Evolutionary conservation across 805 yeast genomes (phyloP), one percentile per base, ranked within the genome.

Genomic region (Tetrapisispora arboricola): DNA sequence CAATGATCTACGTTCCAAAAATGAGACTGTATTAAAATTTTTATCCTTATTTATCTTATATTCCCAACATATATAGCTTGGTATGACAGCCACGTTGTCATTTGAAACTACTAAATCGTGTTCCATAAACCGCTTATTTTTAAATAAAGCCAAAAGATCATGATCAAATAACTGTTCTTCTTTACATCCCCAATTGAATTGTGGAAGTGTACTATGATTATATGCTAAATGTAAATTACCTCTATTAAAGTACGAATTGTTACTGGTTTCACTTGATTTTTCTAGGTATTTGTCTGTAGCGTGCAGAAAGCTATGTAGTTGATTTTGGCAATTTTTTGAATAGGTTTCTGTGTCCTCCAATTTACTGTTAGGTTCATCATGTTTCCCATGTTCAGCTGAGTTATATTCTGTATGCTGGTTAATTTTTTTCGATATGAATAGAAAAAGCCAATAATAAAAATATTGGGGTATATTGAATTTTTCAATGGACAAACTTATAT

Each of bases 401-500:
- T n/a, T n/a, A n/a, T n/a, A n/a, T n/a, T n/a, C n/a, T n/a, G n/a
- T n/a, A n/a, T n/a, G n/a, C n/a, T n/a, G n/a, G 6, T 2, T 34
- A 16, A 16, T 34, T 16, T 34, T 34, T 34, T 34, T 34, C 2
- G 37, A 24, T 10, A 34, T 11, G 13, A 34, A 34, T 22, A 17
- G 25, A 24, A 34, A 24, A 3, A 34, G 29, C 37, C 37, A 34
- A 24, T 22, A 34, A 34, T 34, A 24, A 25, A 34, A 34, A 34
- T 34, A 34, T 34, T 34, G 28, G 15, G 37, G 37, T 10, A 34
- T 34, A 25, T 34, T 22, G 13, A 34, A 34, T 17, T 34, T 34
- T 34, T 34, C 37, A 16, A 34, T 34, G 15, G 37, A 34, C 11
- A 34, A 9, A 11, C 22, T 16, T 5, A 92, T 34, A 1, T 94